Evolutionary conservation across 2,329 filamentous ascomycete genomes (phyloP), one percentile per base, ranked within the genome.

Genomic region (Fusarium coffeatum): DNA sequence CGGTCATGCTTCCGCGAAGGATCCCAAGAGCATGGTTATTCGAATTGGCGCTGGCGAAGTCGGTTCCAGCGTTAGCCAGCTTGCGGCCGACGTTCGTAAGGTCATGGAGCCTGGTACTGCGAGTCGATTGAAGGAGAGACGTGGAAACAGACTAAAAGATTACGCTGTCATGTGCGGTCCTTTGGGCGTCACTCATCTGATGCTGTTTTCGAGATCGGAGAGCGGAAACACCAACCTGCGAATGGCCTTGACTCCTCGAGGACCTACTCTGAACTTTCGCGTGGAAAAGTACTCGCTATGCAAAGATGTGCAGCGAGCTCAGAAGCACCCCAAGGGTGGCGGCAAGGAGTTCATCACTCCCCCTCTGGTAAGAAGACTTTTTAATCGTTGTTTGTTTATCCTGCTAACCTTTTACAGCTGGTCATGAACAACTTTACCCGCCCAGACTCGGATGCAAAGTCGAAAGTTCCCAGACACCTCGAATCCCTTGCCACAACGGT

Each of bases 31-130:
- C 79, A 98, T 99, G 95, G 95, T 99, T 62, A 97, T 99, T 80
- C 93, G 96, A 73, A 94, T 98, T 76, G 96, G 96, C 75, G 95
- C 94, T 74, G 92, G 94, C 76, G 93, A 98, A 78, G 93, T 99
- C 55, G 96, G 96, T 61, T 89, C 93, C 64, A 97, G 92, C 79
- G 88, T 99, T 75, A 95, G 91, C 79, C 94, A 98, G 82, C 85
- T 99, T 74, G 94, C 95, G 23, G 90, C 92, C 74, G 96, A 99
- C 83, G 92, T 98, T 63, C 90, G 96, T 74, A 87, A 87, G 58
- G 95, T 98, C 83, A 97, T 99, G 94, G 94, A 98, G 81, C 96
- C 96, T 2, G 93, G 94, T 56, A 99, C 96, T 6, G 96, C 96
- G 6, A 91, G 90, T 66, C 88, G 95, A 63, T 80, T 99, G 72